Evolutionary conservation across 1,284 basidiomycete species (phyloP).

Genomic region (Meira miltonrushii): DNA sequence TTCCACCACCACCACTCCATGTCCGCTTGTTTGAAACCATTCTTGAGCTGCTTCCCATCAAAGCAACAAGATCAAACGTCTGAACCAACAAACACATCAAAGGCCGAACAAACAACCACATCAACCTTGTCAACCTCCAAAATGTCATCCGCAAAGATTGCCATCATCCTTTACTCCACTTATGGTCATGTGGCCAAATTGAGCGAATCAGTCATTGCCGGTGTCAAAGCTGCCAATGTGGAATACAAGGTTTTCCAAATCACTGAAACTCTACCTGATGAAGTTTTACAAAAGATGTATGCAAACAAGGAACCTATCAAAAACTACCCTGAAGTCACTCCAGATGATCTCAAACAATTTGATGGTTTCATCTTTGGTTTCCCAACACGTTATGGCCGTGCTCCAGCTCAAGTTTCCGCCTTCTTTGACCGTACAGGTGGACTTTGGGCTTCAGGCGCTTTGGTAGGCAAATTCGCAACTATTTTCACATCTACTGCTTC

Average conservation of each 20-base stretch:
- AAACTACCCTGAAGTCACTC: slow-evolving; percentile 61
- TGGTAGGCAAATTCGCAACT: slow-evolving; percentile 72
- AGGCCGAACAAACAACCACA: neutral
- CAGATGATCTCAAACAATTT: slow-evolving; percentile 61
- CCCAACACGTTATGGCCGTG: slow-evolving; percentile 53
- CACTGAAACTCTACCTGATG: slow-evolving; percentile 75
- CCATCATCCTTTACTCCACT: slow-evolving; percentile 28
- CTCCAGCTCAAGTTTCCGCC: slow-evolving; percentile 57
- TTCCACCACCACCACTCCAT: too few relatives aligned
- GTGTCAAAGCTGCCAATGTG: slow-evolving; percentile 69
- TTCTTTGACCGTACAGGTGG: slow-evolving; percentile 70
- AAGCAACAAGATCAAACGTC: too few relatives aligned
- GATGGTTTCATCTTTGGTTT: slow-evolving; percentile 63
- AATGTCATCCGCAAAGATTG: slow-evolving; percentile 22
- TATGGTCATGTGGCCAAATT: slow-evolving; percentile 58
- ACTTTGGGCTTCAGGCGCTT: slow-evolving; percentile 66
- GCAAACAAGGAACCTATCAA: slow-evolving; percentile 56
- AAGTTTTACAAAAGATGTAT: slow-evolving; percentile 70
- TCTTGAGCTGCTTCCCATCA: too few relatives aligned
- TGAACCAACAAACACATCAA: neutral
- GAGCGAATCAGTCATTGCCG: slow-evolving; percentile 71
- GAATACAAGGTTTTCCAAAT: slow-evolving; percentile 64
- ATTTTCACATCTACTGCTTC: slow-evolving; percentile 63
- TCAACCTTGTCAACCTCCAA: too few relatives aligned
- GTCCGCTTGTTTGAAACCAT: too few relatives aligned